A percentile compares a stretch with the other conserved stretches of the same genome.
These are phyloP conservation scores for Ganoderma meredithae DNA, from an alignment of 1,284 basidiomycete genomes.

Conservation along the genomic window DNA sequence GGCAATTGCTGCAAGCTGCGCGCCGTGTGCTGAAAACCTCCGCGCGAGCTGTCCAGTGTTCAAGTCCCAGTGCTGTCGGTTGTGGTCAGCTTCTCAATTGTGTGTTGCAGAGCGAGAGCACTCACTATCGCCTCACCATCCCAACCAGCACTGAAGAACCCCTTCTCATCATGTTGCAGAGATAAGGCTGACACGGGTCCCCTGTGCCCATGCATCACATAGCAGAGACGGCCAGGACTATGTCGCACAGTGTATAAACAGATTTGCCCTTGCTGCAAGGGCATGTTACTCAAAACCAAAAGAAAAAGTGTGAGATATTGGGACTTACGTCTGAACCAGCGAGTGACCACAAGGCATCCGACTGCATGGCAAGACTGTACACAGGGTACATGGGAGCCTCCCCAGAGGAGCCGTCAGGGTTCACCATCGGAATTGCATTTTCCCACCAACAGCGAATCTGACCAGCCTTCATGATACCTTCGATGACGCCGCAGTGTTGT, in stretches of 20 bases:
- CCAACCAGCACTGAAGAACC: slow-evolving; percentile 93
- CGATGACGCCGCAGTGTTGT: slow-evolving; percentile 89
- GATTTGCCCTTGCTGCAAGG: slow-evolving; percentile 77
- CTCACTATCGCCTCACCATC: slow-evolving; percentile 89
- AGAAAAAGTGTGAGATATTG: slow-evolving; percentile 8
- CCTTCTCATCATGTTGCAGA: slow-evolving; percentile 82
- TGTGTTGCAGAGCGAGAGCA: slow-evolving; percentile 30
- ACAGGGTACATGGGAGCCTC: slow-evolving; percentile 73
- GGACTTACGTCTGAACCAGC: slow-evolving; percentile 81
- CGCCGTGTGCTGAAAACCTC: slow-evolving; percentile 83
- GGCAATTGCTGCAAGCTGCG: slow-evolving; percentile 86
- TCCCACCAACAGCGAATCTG: slow-evolving; percentile 93
- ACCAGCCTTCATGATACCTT: slow-evolving; percentile 91
- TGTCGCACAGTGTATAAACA: slow-evolving; percentile 95
- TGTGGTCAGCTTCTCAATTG: background rate
- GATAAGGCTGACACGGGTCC: slow-evolving; percentile 89
- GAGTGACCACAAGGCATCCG: slow-evolving; percentile 90
- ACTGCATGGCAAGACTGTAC: slow-evolving; percentile 88
- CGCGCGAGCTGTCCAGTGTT: slow-evolving; percentile 88
- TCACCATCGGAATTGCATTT: slow-evolving; percentile 56
- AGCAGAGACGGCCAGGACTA: slow-evolving; percentile 83
- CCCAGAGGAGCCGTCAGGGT: slow-evolving; percentile 46
- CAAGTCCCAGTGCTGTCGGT: slow-evolving; percentile 92
- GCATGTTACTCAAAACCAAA: slow-evolving; percentile 14
- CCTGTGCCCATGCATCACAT: slow-evolving; percentile 78